Conservation (phyloP, 495 filamentous ascomycete genomes). For the Elasticomyces elasticus region DNA sequence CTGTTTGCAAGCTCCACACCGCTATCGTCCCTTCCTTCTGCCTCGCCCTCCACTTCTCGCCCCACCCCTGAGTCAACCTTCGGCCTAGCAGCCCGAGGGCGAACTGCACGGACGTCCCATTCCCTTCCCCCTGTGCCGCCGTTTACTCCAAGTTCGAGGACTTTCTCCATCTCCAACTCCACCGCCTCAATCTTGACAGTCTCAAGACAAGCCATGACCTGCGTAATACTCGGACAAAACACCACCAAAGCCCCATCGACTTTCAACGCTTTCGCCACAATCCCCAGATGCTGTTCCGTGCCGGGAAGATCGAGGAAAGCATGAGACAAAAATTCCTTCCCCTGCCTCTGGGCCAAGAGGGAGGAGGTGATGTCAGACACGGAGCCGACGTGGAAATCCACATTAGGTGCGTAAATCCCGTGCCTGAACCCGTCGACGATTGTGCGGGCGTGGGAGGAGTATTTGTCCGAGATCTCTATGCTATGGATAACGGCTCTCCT, state of each 20-base stretch:
- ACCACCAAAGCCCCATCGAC: constrained; percentile 53
- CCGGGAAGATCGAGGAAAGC: constrained; percentile 62
- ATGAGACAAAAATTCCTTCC: constrained; percentile 52
- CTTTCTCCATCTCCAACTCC: constrained; percentile 49
- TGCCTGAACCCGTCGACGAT: constrained; percentile 55
- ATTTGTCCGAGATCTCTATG: constrained; percentile 49
- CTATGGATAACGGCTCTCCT: constrained; percentile 62
- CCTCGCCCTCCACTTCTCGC: constrained; percentile 20
- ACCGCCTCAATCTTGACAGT: constrained; percentile 41
- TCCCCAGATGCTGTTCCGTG: constrained; percentile 47
- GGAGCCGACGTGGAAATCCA: constrained; percentile 63
- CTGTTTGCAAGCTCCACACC: constrained; percentile 9
- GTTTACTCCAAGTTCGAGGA: constrained; percentile 53
- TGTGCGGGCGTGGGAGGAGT: constrained; percentile 49
- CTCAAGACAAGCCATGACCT: constrained; percentile 54
- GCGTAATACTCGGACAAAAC: constrained; percentile 68
- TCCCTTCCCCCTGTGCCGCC: constrained; percentile 46
- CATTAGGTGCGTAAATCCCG: constrained; percentile 54
- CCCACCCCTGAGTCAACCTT: too few species aligned
- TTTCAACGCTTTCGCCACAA: constrained; percentile 47
- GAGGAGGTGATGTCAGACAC: constrained; percentile 51
- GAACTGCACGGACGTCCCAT: constrained; percentile 57
- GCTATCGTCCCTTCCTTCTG: constrained; percentile 30
- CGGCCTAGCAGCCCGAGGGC: too few species aligned
- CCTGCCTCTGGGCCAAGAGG: constrained; percentile 30